Base-by-base conservation (phyloP, 2,329 filamentous ascomycete genomes). In the Podosphaera aphanis region DNA sequence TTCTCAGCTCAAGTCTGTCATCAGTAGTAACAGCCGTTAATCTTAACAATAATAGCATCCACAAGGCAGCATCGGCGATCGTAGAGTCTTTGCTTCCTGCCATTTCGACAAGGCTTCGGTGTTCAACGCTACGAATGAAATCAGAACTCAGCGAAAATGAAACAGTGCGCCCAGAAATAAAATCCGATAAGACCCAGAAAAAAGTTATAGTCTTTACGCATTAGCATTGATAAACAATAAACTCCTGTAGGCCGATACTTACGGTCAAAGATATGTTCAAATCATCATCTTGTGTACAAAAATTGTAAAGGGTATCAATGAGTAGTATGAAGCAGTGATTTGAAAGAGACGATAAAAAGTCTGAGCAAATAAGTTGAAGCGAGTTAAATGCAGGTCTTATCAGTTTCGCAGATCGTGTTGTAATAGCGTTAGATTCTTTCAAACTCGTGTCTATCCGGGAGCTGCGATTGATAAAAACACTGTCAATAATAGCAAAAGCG, bases 171-270 rank as follows among this genome's bases (percentile, higher is more conserved):
- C 68, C 64, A 1, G 74, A 77, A 3, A 95, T 67, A 51, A 86
- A 90, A 60, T 94, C 86, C 0, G 88, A 93, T 6, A 94, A 72
- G 46, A 88, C 86, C 84, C 86, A 94, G 60, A 93, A 93, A 57
- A 93, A 90, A 0, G 88, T 93, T 7, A 93, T 83, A 1, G 86
- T 90, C 74, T 83, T 44, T 2, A 19, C 41, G 53, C 42, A 46
- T 54, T 45, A 31, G 31, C 25, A 46, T 45, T 56, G 31, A 51
- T 18, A 51, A 38, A 19, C 8, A 19, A 18, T 27, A 25, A 33
- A 31, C 6, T 38, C 2, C 4, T 18, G 6, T 40, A 33, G 5
- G 2, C 7, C 7, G 8, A 5, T 29, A 60, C 72, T 61, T 66
- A 83, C 80, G 29, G 90, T 95, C 21, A 98, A 67, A 0, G 88